Evolutionary conservation across 2,329 filamentous ascomycete genomes (phyloP), one percentile per base, ranked within the genome.

Genomic region (Aspergillus latus): DNA sequence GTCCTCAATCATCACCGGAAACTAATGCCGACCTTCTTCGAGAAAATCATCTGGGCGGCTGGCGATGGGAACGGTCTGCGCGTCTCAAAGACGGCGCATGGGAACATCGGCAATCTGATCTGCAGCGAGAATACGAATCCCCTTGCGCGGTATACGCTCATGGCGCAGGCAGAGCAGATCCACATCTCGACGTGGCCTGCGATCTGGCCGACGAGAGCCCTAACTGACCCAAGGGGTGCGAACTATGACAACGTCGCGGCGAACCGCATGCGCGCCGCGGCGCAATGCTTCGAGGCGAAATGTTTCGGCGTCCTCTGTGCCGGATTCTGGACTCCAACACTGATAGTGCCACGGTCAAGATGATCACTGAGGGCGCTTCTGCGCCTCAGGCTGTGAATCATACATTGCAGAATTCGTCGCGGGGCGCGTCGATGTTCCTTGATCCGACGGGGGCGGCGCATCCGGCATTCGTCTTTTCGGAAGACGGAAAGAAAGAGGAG

Each of bases 71-170:
- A 76, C 29, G 82, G 82, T 0, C 61, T 84, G 3, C 69, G 67
- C 1, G 75, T 83, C 0, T 42, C 36, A 1, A 21, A 16, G 0
- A 73, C 9, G 1, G 46, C 44, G 4, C n/a, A 16, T n/a, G 45
- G 45, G 13, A 51, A 51, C 11, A 50, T 59, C 26, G 54, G 57
- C 3, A 32, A 13, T 2, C 46, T 74, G 52, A 82, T 84, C 13
- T 84, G 82, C 59, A 81, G 82, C 1, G 82, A 84, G 65, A 84
- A 84, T 48, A 84, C 80, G 0, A 84, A 84, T 57, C 81, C 81
- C 0, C 64, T 84, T 0, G 82, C 82, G 1, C 66, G 80, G 11
- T 84, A 80, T 59, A 61, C 74, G 0, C 64, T 84, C 1, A 82
- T 83, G 71, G 77, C 80, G 0, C 80, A 84, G 59, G 79, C 78